A percentile compares a stretch with the other conserved stretches of the same genome.
phyloP scores from a whole-genome alignment of 2,329 filamentous ascomycete species.

The Xylaria sp. region DNA sequence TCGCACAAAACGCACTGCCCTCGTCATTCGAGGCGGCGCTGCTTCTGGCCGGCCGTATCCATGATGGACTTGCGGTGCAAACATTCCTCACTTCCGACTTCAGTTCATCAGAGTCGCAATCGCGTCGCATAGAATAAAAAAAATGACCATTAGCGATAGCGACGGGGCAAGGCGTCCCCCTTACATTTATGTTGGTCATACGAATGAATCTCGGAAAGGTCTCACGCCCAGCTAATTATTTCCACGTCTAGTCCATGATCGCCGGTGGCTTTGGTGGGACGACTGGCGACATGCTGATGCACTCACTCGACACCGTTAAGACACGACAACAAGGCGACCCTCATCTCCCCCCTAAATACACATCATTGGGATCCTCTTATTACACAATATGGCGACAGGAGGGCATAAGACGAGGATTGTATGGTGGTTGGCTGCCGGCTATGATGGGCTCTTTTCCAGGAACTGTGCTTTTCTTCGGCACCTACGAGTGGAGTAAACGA shows the following conservation, averaged over 20 bases:
- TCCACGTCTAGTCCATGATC: slow-evolving; percentile 79
- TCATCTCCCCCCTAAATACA: slow-evolving; percentile 91
- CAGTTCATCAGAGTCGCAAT: slow-evolving; percentile 35
- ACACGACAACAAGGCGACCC: slow-evolving; percentile 97
- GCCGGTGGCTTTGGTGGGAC: slow-evolving; percentile 93
- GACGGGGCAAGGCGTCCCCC: slow-evolving; percentile 68
- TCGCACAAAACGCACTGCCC: slow-evolving; percentile 4
- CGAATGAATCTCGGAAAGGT: background rate
- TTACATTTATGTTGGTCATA: slow-evolving; percentile 68
- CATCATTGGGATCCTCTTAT: slow-evolving; percentile 89
- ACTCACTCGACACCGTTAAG: slow-evolving; percentile 98
- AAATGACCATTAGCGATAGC: slow-evolving; percentile 55
- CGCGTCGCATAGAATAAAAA: slow-evolving; percentile 43
- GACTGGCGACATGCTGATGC: slow-evolving; percentile 97
- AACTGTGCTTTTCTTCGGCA: slow-evolving; percentile 94
- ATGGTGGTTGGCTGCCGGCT: slow-evolving; percentile 92
- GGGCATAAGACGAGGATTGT: slow-evolving; percentile 84
- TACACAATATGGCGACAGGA: slow-evolving; percentile 93
- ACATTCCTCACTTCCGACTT: slow-evolving; percentile 39
- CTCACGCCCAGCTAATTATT: slow-evolving; percentile 22
- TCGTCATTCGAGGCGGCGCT: slow-evolving; percentile 30
- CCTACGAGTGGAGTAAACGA: slow-evolving; percentile 95
- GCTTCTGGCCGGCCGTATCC: slow-evolving; percentile 34
- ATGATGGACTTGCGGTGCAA: slow-evolving; percentile 46
- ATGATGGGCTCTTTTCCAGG: slow-evolving; percentile 92